Percentiles rank a stretch among this genome's conserved stretches.
Evolutionary conservation across 2,329 filamentous ascomycete species (phyloP).

Genomic region (Pestalotiopsis sp.): DNA sequence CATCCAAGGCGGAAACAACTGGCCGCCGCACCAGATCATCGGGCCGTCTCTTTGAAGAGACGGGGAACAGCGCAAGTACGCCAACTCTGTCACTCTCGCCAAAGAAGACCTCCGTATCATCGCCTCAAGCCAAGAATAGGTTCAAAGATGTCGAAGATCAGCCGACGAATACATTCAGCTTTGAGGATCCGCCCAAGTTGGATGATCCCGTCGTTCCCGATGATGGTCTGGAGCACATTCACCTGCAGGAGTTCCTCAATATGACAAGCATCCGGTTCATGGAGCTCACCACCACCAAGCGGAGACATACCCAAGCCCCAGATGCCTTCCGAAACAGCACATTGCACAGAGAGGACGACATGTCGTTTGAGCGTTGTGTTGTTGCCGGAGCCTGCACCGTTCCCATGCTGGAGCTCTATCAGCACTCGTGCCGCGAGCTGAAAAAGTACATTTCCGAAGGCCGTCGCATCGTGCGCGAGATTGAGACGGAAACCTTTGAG

Average conservation of each 20-base stretch:
- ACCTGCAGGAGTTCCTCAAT: conserved; percentile 89
- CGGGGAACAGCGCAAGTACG: conserved; percentile 35
- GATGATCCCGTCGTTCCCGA: conserved; percentile 48
- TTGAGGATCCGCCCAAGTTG: conserved; percentile 42
- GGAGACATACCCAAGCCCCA: conserved; percentile 78
- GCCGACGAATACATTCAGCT: conserved; percentile 43
- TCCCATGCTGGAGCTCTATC: conserved; percentile 91
- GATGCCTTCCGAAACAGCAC: conserved; percentile 44
- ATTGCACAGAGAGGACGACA: conserved; percentile 47
- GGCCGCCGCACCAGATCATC: conserved; percentile 57
- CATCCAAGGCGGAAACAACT: conserved; percentile 65
- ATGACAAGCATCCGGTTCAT: conserved; percentile 98
- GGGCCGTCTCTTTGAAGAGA: conserved; percentile 47
- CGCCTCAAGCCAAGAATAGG: conserved; percentile 56
- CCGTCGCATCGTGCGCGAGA: conserved; percentile 83
- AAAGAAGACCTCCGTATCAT: conserved; percentile 46
- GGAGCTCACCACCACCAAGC: conserved; percentile 95
- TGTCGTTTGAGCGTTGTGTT: conserved; percentile 74
- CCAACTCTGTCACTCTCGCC: conserved; percentile 51
- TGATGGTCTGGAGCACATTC: conserved; percentile 65
- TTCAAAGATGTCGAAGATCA: conserved; percentile 56
- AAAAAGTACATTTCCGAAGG: conserved; percentile 97
- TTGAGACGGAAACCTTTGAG: conserved; percentile 84
- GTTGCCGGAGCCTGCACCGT: conserved; percentile 89
- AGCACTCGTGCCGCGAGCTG: conserved; percentile 92